Evolutionary conservation across 768 basidiomycete species (phyloP), one percentile per base, ranked within the genome.

Genomic region (Lentinula edodes): DNA sequence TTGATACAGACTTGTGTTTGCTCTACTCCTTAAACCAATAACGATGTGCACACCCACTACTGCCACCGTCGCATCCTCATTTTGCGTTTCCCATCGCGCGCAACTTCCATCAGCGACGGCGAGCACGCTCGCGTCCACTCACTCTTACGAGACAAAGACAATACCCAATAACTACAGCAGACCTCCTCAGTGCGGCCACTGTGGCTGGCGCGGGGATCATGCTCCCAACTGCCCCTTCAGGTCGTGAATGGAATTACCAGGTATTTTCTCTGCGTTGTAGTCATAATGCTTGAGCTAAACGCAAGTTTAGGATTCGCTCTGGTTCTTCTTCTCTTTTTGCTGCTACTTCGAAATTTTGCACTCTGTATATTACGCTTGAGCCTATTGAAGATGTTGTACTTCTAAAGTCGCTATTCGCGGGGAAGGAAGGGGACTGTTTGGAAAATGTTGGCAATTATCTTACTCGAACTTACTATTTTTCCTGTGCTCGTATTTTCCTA

Each of bases 151-250:
- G 18, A n/a, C 36, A 20, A 12, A 54, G 36, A 48, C 20, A 8
- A 7, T 10, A 3, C 46, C 46, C 16, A 23, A 23, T 48, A 48
- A 28, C 46, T 76, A 79, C 67, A 84, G 80, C 76, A 78, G 83
- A n/a, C 87, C 89, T 62, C 51, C 51, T 34, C 87, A 89, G 71
- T 90, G 89, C 75, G 89, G 87, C 78, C 87, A 89, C 71, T 90
- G 89, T 64, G 87, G 87, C 66, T 87, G 79, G 78, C 84, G 88
- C 66, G 87, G 87, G 42, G 69, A 76, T 62, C 81, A 82, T 67
- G 71, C 83, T 32, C 81, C 84, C 39, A 78, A 75, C 68, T 89
- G 88, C 77, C 86, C 86, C 46, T 87, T 88, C 84, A 82, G 78
- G 69, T 83, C 72, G 78, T 64, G 69, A 69, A 41, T 18, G 43